Conservation (phyloP, 768 basidiomycete genomes). For the Termitomyces eurrhizus region DNA sequence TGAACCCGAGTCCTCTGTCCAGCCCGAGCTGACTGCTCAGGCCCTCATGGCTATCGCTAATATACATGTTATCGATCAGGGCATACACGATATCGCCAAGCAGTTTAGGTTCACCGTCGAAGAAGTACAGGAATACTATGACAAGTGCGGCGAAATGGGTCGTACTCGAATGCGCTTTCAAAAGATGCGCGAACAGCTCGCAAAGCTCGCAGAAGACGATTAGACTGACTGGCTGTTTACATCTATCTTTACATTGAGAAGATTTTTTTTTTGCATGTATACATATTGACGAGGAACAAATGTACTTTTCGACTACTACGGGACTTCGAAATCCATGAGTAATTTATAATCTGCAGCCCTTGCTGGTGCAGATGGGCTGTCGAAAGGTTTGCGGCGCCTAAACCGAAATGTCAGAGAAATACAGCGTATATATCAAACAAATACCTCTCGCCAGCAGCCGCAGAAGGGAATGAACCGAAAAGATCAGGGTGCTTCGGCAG, state of each 20-base stretch:
- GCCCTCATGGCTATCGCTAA: conserved; percentile 33
- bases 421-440: conserved; percentile 20
- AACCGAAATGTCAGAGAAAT: conserved; percentile 8
- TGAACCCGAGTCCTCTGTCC: conserved; percentile 9
- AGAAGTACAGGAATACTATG: conserved; percentile 78
- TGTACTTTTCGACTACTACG: conserved; percentile 15
- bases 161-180: conserved; percentile 63
- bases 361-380: conserved; percentile 78
- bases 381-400: conserved; percentile 74
- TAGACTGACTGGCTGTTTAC: not conserved
- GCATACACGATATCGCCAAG: conserved; percentile 60
- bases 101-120: conserved; percentile 69
- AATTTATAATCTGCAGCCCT: conserved; percentile 67
- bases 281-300: not conserved
- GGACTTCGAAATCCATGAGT: conserved; percentile 58
- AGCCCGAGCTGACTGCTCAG: conserved; percentile 24
- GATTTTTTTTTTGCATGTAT: not conserved
- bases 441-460: conserved; percentile 94
- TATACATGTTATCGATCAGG: conserved; percentile 66
- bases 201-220: conserved; percentile 29
- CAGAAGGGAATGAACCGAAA: conserved; percentile 93
- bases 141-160: conserved; percentile 67
- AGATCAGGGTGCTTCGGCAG: conserved; percentile 94
- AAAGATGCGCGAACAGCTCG: conserved; percentile 55
- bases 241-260: too few relatives aligned